phyloP scores from a whole-genome alignment of 73 alveolate species.

The Effrenium voratum region DNA sequence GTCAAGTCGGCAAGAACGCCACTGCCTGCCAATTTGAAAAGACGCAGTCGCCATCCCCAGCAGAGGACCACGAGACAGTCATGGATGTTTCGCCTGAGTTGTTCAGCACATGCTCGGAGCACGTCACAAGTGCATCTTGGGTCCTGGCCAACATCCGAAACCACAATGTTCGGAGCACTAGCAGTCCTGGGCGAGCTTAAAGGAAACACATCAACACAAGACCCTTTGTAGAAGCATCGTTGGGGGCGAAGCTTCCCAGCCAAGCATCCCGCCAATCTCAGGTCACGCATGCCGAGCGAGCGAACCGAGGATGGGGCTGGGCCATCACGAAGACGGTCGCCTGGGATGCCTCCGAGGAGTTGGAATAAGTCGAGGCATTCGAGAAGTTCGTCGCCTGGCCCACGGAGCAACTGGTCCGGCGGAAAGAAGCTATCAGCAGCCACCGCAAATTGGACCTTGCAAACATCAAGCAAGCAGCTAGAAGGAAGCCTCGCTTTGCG shows the following conservation, averaged over 20 bases:
- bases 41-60: constrained; percentile 87
- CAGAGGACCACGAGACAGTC: constrained; percentile 83
- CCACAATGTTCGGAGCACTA: constrained; percentile 21
- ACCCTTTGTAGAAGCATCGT: neutral
- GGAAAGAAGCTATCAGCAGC: too few species aligned
- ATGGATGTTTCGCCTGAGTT: constrained; percentile 34
- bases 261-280: neutral
- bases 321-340: constrained; percentile 44
- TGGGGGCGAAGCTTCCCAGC: neutral
- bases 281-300: too few species aligned
- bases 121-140: neutral
- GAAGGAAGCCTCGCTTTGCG: too few species aligned
- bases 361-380: too few species aligned
- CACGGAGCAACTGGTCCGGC: too few species aligned
- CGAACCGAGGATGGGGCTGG: too few species aligned
- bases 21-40: constrained; percentile 71
- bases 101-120: neutral
- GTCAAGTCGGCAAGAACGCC: too few species aligned
- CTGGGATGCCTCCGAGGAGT: constrained; percentile 7
- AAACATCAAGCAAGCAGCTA: too few species aligned
- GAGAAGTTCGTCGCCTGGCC: too few species aligned
- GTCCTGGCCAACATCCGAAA: constrained; percentile 32
- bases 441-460: too few species aligned
- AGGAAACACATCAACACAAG: neutral
- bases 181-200: constrained; percentile 50